Evolutionary conservation across 2,329 filamentous ascomycete genomes (phyloP), one percentile per base, ranked within the genome.

Genomic region (Fusarium piperis): DNA sequence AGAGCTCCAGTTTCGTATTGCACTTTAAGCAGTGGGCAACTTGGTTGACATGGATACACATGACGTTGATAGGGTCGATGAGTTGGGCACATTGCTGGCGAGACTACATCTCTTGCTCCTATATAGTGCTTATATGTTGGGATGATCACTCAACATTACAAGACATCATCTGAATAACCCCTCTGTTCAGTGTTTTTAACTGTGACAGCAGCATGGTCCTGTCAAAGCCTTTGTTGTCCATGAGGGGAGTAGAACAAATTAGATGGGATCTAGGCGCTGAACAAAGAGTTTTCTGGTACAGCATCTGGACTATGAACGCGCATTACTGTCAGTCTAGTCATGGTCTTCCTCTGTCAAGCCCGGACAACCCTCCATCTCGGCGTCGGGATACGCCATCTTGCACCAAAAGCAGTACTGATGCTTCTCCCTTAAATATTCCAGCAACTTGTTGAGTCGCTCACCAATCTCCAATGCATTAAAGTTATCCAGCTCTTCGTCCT

Each of bases 361-460:
- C 0, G 96, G 95, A 85, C 96, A 99, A 0, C 93, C 95, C 13
- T 96, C 94, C 92, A 98, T 91, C 36, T 84, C 81, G 36, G 83
- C 84, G 77, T 94, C 90, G 0, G 90, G 88, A 79, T 98, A 99
- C 59, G 85, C 85, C 81, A 88, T 92, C 80, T 98, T 98, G 82
- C 96, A 99, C 93, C 95, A 99, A 79, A 98, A 97, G 83, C 96
- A 99, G 79, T 99, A 99, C 48, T 86, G 82, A 77, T 94, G 89
- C 77, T 88, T 88, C 55, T 90, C 85, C 38, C 96, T 88, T 60
- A 99, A 80, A 80, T 93, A 91, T 18, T 83, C 79, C 11, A 97
- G 87, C 15, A 97, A 80, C 73, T 85, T 89, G 10, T 84, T 82
- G 68, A 98, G 82, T 72, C 90, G 89, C 75, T 97, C 92, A 2